Percentiles rank a stretch among this genome's conserved stretches.
These are phyloP conservation scores for Fusarium sp. DNA, from an alignment of 2,329 filamentous ascomycete species.

Conservation along the genomic window DNA sequence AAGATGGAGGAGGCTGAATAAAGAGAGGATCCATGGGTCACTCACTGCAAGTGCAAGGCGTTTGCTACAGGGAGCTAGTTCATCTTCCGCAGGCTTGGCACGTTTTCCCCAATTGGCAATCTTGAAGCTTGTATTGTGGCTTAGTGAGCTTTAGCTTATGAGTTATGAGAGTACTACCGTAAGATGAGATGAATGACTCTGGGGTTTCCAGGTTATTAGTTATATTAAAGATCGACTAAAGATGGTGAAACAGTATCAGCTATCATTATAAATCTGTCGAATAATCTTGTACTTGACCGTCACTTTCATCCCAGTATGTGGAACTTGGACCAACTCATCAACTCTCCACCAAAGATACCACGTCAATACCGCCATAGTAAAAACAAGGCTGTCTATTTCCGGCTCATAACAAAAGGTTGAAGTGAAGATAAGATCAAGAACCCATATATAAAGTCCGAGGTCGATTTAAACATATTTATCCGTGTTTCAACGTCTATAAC, in stretches of 20 bases:
- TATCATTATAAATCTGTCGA: neutral
- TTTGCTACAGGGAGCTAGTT: constrained; percentile 26
- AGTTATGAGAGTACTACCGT: neutral
- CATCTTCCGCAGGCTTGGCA: constrained; percentile 34
- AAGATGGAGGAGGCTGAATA: constrained; percentile 37
- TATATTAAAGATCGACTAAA: neutral
- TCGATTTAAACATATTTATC: constrained; percentile 17
- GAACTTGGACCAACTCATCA: constrained; percentile 35
- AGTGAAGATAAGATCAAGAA: neutral
- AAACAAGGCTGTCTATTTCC: neutral
- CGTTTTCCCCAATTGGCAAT: constrained; percentile 36
- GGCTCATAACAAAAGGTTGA: neutral
- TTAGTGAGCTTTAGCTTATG: constrained; percentile 3
- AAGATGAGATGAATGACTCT: neutral
- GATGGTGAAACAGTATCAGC: neutral
- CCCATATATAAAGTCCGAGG: neutral
- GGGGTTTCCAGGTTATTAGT: neutral
- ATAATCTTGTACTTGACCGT: neutral
- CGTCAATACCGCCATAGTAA: constrained; percentile 1
- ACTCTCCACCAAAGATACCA: constrained; percentile 19
- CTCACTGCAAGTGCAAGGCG: constrained; percentile 11
- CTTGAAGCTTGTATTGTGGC: constrained; percentile 12
- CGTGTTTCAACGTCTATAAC: neutral
- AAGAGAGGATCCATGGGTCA: constrained; percentile 21
- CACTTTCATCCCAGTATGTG: constrained; percentile 9